Evolutionary conservation across 2,329 filamentous ascomycete genomes (phyloP), one percentile per base, ranked within the genome.

Genomic region (Rutstroemia sp.): DNA sequence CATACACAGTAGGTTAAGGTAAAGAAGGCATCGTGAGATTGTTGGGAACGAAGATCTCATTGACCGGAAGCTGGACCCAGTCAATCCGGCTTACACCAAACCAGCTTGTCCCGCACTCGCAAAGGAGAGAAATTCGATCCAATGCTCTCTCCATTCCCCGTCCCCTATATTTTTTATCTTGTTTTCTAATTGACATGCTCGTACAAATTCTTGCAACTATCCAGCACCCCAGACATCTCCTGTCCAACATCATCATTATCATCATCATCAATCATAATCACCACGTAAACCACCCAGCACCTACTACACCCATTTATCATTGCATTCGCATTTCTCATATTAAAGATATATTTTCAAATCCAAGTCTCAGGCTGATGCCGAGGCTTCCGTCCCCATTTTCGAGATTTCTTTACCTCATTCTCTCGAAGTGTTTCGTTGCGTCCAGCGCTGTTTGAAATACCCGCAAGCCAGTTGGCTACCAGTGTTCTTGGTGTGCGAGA

Each of bases 401-500:
- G 44, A 38, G 18, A 30, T 27, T 54, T 54, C 18, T 42, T 54
- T 16, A 16, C 37, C 10, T 49, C 37, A 25, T 54, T 30, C n/a
- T 54, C 52, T 14, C 52, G 45, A 5, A 34, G 2, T 16, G 18
- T 21, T 34, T 54, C 52, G 23, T 34, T 41, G 49, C 44, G 52
- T 44, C 52, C 52, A 48, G 52, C 42, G 30, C 25, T 38, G 4
- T 21, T 27, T 10, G 52, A 54, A 14, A 54, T 54, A 18, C 52
- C 49, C 14, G 52, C 37, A 12, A 54, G 52, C 52, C 52, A 54
- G 34, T 54, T 49, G 1, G 44, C 34, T 16, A 54, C 52, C 18
- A 54, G 6, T 18, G 52, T 54, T 39, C 52, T 49, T 23, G 52
- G 52, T 30, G 52, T 54, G n/a, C 52, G 41, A 41, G 38, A 41